Percentiles rank a stretch among this genome's conserved stretches.
These are phyloP conservation scores for Sphaerobolus stellatus DNA, from an alignment of 1,284 basidiomycete species.

Conservation along the genomic window DNA sequence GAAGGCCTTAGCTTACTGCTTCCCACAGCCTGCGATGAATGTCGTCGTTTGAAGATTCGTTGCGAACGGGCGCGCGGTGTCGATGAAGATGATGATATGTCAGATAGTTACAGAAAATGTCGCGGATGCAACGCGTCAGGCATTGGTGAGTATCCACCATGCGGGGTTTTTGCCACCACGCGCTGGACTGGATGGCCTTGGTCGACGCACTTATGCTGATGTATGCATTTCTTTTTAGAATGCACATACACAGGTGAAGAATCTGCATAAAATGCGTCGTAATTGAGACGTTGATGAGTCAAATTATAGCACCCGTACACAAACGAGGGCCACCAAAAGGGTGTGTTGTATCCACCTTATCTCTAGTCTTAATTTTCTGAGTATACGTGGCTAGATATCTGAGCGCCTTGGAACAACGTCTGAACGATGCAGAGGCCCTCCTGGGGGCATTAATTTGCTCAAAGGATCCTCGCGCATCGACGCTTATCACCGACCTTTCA, in stretches of 20 bases:
- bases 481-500: constrained; percentile 28
- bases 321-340: constrained; percentile 33
- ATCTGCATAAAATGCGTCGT: not conserved
- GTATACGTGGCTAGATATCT: constrained; percentile 23
- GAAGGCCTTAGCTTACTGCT: constrained; percentile 22
- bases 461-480: constrained; percentile 27
- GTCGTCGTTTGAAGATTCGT: constrained; percentile 32
- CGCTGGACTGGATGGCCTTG: not conserved
- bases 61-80: constrained; percentile 26
- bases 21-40: constrained; percentile 33
- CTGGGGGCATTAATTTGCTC: constrained; percentile 31
- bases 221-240: not conserved
- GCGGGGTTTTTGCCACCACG: not conserved
- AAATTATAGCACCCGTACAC: constrained; percentile 26
- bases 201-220: no score
- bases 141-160: constrained; percentile 9
- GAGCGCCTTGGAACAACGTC: constrained; percentile 29
- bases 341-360: constrained; percentile 12
- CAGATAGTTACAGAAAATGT: constrained; percentile 25
- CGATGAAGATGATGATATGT: constrained; percentile 13
- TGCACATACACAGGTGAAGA: constrained; percentile 1
- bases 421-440: constrained; percentile 33
- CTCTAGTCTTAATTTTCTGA: not conserved
- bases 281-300: not conserved
- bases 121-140: constrained; percentile 25